Evolutionary conservation across 345 rosid species (phyloP).

Genomic region (Eucalyptus melliodora): DNA sequence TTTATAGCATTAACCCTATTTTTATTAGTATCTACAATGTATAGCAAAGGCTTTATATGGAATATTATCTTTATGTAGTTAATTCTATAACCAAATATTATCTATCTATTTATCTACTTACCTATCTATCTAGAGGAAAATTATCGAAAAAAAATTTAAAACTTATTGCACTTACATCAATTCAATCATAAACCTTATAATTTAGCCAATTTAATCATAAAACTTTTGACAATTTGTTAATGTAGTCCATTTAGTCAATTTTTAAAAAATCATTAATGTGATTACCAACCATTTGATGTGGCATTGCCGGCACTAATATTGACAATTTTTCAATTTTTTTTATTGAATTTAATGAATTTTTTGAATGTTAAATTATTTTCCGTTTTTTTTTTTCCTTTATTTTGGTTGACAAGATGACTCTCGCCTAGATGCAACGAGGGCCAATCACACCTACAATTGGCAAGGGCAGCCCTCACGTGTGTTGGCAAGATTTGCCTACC

Average conservation of each 20-base stretch:
- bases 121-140: neutral
- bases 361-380: too few species aligned
- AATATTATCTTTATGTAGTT: neutral
- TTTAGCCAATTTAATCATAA: too few species aligned
- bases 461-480: neutral
- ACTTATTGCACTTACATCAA: rapidly evolving
- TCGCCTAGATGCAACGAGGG: neutral
- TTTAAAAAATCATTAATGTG: too few species aligned
- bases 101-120: too few species aligned
- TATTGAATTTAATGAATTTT: too few species aligned
- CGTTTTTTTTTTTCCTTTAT: too few species aligned
- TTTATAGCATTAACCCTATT: neutral
- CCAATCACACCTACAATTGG: neutral
- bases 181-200: too few species aligned
- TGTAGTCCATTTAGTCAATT: too few species aligned
- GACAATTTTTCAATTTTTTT: neutral
- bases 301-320: too few species aligned
- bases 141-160: too few species aligned
- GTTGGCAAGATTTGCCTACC: neutral
- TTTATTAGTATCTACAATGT: neutral
- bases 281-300: too few species aligned
- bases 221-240: neutral
- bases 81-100: neutral
- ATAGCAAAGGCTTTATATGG: neutral
- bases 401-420: neutral